Base-by-base conservation (phyloP, 2,329 filamentous ascomycete species). In the Xylariaceae sp. region DNA sequence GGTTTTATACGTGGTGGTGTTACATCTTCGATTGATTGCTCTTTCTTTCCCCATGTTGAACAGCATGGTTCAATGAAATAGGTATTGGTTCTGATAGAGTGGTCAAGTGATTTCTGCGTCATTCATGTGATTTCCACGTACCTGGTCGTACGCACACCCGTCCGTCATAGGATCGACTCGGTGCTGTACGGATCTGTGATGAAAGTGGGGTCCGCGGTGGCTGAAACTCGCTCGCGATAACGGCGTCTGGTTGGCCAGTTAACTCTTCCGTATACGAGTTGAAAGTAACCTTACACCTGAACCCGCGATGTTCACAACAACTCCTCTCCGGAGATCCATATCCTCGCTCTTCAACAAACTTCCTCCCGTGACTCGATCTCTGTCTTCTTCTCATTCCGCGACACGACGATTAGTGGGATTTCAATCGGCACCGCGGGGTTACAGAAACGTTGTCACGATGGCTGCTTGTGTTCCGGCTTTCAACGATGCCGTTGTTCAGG, bases 401-500 rank as follows among this genome's bases (percentile, higher is more conserved):
- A 30, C 23, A 5, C 23, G 23, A 4, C 23, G 23, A 4, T 30
- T 30, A 30, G 4, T 30, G 5, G 23, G 23, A 30, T 30, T 30
- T 30, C 23, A 30, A 30, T 30, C 23, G 23, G 3, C 23, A 30
- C 23, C 23, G 23, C 23, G 23, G 5, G 23, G 55, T 44, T 54
- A 55, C 13, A 35, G 35, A 52, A 9, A 17, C 30, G 55, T 64
- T 4, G 56, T 45, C 48, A 68, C 56, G 53, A 72, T 72, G 71
- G 57, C 67, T 37, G 50, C 23, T 30, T 30, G 55, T 6, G 55
- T 67, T 5, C 48, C 62, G 9, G 60, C 65, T 58, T 82, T 84
- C 61, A 82, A 78, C 11, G 74, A 78, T 70, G 70, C 74, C n/a
- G 91, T 95, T 53, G 88, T 95, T 59, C 79, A 80, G 68, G 87